Evolutionary conservation across 345 rosid species (phyloP), one percentile per base, ranked within the genome.

Genomic region (Passiflora organensis): DNA sequence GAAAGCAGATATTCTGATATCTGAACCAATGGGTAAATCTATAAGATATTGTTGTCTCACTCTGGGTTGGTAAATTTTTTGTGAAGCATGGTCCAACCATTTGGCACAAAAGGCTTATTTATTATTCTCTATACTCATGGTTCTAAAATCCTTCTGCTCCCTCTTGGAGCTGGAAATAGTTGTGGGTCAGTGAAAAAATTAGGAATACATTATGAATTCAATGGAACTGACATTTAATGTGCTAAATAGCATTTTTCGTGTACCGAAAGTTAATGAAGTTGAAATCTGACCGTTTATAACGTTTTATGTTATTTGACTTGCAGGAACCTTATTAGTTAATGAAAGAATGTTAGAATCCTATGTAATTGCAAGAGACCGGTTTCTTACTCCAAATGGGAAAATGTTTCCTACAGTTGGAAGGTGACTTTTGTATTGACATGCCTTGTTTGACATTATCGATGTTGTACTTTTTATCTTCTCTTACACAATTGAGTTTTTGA

Each of bases 321-420:
- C 73, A 93, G 99, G 99, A 59, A 93, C 99, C 62, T 71, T 93
- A 49, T 70, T 93, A 71, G 91, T 93, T 57, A 93, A 93, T 55
- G 99, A 93, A 71, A 86, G 99, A 75, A 93, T 93, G 99, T 64
- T 93, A 72, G 99, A 93, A 58, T 77, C 99, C 34, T 93, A 93
- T 60, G 87, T 93, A 41, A 93, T 93, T 78, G 99, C 99, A 19
- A 86, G 99, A 78, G 99, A 93, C 67, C 76, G 97, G 60, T 84
- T 93, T 71, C 84, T 93, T 72, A 72, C 55, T 56, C 95, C 94
- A 0, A 82, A 71, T 46, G 97, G 99, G 48, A 89, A 83, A 77
- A 89, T 93, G 99, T 93, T 93, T 74, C 99, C 99, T 47, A 63
- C 86, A 17, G 65, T 76, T 59, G 99, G 99, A 74, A 93, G 99